A percentile compares a stretch with the other conserved stretches of the same genome.
These are phyloP conservation scores for Arctostaphylos glauca DNA, from an alignment of 148 eudicot species.

Conservation along the genomic window DNA sequence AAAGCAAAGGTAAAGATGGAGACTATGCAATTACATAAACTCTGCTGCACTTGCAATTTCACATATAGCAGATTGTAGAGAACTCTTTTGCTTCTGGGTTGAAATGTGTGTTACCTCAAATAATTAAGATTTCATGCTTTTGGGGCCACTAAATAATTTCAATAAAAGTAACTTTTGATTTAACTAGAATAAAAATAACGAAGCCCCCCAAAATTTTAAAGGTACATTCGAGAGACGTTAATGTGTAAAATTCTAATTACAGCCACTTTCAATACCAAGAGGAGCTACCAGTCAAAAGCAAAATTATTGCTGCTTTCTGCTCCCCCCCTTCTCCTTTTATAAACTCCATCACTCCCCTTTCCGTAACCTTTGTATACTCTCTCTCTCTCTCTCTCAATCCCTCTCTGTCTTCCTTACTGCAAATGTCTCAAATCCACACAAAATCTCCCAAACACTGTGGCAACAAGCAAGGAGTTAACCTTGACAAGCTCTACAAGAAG, in stretches of 20 bases:
- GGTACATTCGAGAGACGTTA: background rate
- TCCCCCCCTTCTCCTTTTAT: conserved; percentile 19
- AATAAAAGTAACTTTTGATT: background rate
- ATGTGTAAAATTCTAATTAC: background rate
- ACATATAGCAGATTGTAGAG: background rate
- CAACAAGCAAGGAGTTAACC: conserved; percentile 48
- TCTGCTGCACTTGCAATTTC: background rate
- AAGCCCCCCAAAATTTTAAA: background rate
- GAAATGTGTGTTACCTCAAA: background rate
- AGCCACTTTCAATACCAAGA: background rate
- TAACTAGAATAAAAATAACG: background rate
- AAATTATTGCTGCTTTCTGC: conserved; percentile 35
- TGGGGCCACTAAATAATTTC: conserved; percentile 3
- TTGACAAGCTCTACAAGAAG: conserved; percentile 58
- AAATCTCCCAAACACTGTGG: conserved; percentile 89
- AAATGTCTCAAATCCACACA: conserved; percentile 65
- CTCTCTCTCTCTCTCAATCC: conserved; percentile 18
- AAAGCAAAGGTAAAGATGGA: background rate
- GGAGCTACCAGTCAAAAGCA: conserved; percentile 27
- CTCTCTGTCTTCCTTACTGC: conserved; percentile 17
- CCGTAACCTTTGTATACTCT: conserved; percentile 18
- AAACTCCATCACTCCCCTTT: conserved; percentile 15
- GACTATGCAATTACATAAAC: background rate
- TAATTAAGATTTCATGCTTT: background rate
- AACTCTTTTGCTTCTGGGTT: conserved; percentile 1